phyloP scores from a whole-genome alignment of 2,329 filamentous ascomycete genomes.

The Grosmannia penicillata region DNA sequence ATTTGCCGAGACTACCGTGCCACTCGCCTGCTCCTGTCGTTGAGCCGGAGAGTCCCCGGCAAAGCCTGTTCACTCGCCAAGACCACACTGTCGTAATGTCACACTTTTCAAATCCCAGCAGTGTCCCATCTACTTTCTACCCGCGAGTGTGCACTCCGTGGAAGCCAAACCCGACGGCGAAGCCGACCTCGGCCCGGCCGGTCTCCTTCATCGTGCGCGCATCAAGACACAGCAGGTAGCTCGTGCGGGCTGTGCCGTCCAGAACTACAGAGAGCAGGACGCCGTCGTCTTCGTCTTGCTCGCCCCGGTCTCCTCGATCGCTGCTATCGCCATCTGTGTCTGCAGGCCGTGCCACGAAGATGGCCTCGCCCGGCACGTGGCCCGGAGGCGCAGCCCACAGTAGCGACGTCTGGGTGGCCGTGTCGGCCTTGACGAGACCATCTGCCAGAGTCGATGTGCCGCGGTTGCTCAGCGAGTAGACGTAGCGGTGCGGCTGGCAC shows the following conservation, averaged over 20 bases:
- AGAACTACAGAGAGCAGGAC: conserved; percentile 48
- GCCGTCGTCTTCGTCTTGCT: conserved; percentile 45
- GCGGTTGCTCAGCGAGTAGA: conserved; percentile 41
- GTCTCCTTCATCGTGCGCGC: conserved; percentile 48
- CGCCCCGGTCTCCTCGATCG: conserved; percentile 38
- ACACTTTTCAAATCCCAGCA: too few species aligned
- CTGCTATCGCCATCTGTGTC: background rate
- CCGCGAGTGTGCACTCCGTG: conserved; percentile 37
- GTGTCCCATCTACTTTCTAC: too few species aligned
- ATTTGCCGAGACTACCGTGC: too few species aligned
- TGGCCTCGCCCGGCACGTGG: conserved; percentile 54
- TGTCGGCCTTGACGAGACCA: conserved; percentile 50
- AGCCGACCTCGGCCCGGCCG: conserved; percentile 47
- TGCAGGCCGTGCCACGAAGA: conserved; percentile 43
- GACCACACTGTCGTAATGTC: too few species aligned
- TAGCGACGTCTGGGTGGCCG: conserved; percentile 31
- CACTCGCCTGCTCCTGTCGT: too few species aligned
- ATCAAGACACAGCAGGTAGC: conserved; percentile 52
- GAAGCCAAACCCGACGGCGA: conserved; percentile 48
- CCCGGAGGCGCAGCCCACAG: conserved; percentile 39
- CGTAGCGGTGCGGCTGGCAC: conserved; percentile 40
- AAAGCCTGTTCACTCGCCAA: too few species aligned
- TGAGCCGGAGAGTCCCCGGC: too few species aligned
- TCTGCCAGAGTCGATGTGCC: conserved; percentile 48
- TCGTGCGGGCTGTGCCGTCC: conserved; percentile 40